phyloP scores from a whole-genome alignment of 371 early-diverging fungal species.

The Rhizopus delemar region DNA sequence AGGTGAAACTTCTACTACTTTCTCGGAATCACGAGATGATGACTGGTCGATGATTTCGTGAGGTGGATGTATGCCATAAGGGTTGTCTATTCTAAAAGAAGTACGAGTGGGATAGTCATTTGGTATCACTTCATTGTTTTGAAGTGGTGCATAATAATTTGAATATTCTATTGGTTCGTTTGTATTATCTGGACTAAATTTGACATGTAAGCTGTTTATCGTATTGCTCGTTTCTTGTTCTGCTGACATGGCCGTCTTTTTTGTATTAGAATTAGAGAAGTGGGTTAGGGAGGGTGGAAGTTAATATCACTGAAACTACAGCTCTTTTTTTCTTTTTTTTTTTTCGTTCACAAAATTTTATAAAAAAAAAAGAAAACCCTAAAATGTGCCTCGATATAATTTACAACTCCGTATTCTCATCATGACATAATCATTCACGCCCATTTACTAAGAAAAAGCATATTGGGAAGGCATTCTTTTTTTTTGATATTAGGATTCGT shows the following conservation, averaged over 20 bases:
- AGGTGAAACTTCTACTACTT: conserved; percentile 48
- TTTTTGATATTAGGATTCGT: too few relatives aligned
- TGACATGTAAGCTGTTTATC: conserved; percentile 15
- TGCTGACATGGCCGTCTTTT: not conserved
- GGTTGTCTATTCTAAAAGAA: conserved; percentile 14
- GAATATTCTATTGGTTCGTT: conserved; percentile 18
- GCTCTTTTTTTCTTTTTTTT: too few relatives aligned
- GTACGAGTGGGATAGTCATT: conserved; percentile 21
- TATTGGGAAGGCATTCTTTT: too few relatives aligned
- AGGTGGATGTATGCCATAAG: conserved; percentile 6
- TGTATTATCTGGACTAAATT: conserved; percentile 11
- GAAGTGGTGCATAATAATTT: conserved; percentile 33
- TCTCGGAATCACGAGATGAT: conserved; percentile 40
- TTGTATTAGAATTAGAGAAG: not conserved
- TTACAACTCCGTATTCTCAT: not conserved
- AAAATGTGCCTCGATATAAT: conserved; percentile 1
- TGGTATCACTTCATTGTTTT: conserved; percentile 2
- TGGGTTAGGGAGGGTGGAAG: not conserved
- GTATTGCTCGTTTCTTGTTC: not conserved
- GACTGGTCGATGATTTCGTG: conserved; percentile 51
- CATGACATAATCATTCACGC: not conserved
- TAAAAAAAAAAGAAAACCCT: not conserved
- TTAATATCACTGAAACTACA: not conserved
- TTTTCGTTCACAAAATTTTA: not conserved
- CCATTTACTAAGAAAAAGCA: too few relatives aligned